These are phyloP conservation scores for Alternaria ventricosa DNA, from an alignment of 2,329 filamentous ascomycete species.

Conservation along the genomic window DNA sequence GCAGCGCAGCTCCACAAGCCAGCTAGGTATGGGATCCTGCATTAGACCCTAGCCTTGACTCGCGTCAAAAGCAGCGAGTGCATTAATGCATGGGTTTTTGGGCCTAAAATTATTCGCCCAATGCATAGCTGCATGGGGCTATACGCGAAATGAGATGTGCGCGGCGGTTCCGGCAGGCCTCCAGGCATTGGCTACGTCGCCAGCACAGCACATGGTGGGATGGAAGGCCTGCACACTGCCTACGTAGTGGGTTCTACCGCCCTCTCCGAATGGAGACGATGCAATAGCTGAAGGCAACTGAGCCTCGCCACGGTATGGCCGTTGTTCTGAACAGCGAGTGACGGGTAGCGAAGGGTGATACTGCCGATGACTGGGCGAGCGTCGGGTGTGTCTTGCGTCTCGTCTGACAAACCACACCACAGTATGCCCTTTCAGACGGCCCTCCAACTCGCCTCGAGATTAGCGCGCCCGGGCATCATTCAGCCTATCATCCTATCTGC, in stretches of 20 bases:
- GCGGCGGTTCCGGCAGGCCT: conserved; percentile 33
- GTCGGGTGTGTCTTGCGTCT: conserved; percentile 20
- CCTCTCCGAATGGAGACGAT: conserved; percentile 26
- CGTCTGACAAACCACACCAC: conserved; percentile 28
- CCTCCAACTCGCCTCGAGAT: conserved; percentile 22
- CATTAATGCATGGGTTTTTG: conserved; percentile 46
- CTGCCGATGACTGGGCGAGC: conserved; percentile 14
- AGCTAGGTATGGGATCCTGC: conserved; percentile 33
- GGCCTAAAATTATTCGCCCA: conserved; percentile 41
- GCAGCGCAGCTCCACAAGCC: conserved; percentile 48
- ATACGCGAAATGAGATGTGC: conserved; percentile 47
- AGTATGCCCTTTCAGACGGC: conserved; percentile 16
- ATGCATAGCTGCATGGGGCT: conserved; percentile 39
- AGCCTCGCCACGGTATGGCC: conserved; percentile 19
- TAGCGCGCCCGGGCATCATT: conserved; percentile 29
- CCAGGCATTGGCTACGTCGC: conserved; percentile 21
- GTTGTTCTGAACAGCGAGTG: conserved; percentile 8
- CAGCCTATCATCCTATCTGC: conserved; percentile 42
- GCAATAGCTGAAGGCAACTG: conserved; percentile 14
- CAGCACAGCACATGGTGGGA: conserved; percentile 26
- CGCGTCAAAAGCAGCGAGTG: conserved; percentile 43
- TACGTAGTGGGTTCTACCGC: conserved; percentile 24
- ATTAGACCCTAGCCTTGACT: conserved; percentile 25
- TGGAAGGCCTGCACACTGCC: conserved; percentile 13
- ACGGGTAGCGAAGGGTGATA: conserved; percentile 1